Evolutionary conservation across 176 grass and related monocot genomes (phyloP).

Genomic region (Raddia guianensis): DNA sequence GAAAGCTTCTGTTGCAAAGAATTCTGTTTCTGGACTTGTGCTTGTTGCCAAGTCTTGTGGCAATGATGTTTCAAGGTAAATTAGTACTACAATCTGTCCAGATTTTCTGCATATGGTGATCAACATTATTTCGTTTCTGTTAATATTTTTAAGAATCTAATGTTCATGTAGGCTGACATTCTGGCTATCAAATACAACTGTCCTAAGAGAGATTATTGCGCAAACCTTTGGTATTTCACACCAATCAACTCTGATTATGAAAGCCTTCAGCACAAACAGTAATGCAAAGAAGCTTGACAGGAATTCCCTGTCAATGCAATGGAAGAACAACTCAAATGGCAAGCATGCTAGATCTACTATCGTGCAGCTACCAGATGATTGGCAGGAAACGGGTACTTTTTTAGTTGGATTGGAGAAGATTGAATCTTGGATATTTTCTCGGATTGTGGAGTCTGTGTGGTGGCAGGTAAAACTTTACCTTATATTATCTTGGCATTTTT

Average conservation of each 20-base stretch:
- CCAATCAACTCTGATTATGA: slow-evolving; percentile 46
- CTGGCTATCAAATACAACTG: slow-evolving; percentile 89
- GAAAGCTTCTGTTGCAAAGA: slow-evolving; percentile 72
- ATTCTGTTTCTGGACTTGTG: slow-evolving; percentile 70
- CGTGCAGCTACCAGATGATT: slow-evolving; percentile 58
- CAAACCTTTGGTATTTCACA: slow-evolving; percentile 59
- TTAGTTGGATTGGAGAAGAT: slow-evolving; percentile 76
- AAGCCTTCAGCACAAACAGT: slow-evolving; percentile 38
- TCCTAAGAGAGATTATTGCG: slow-evolving; percentile 81
- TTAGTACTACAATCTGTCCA: background rate
- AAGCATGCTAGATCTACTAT: slow-evolving; percentile 54
- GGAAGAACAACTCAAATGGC: slow-evolving; percentile 48
- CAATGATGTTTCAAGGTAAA: slow-evolving; percentile 88
- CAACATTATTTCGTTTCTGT: slow-evolving; percentile 21
- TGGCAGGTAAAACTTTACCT: slow-evolving; percentile 78
- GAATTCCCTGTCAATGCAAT: slow-evolving; percentile 34
- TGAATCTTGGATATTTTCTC: slow-evolving; percentile 91
- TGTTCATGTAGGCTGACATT: slow-evolving; percentile 82
- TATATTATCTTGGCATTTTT: slow-evolving; percentile 3
- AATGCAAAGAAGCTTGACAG: slow-evolving; percentile 44
- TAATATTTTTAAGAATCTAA: slow-evolving; percentile 25
- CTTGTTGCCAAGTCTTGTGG: slow-evolving; percentile 82
- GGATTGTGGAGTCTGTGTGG: slow-evolving; percentile 94
- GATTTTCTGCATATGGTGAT: slow-evolving; percentile 19
- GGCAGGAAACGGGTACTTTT: slow-evolving; percentile 66